These are phyloP conservation scores for Capillidium rhysosporum DNA, from an alignment of 371 early-diverging fungal species.

Conservation along the genomic window DNA sequence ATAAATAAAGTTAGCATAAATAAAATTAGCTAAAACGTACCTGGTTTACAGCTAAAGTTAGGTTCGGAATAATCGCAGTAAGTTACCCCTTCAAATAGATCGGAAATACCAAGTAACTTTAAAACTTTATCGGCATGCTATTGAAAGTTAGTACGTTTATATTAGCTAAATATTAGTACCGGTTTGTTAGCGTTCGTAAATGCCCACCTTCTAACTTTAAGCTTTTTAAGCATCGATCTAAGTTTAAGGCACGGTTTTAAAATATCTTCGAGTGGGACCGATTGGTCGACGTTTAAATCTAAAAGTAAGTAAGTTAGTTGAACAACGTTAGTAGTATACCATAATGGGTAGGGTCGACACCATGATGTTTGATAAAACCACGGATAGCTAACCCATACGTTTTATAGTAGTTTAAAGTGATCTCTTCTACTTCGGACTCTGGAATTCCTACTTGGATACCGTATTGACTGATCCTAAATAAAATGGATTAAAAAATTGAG, in stretches of 20 bases:
- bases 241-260: conserved; percentile 36
- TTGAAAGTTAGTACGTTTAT: background rate
- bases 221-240: conserved; percentile 30
- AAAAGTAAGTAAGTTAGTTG: background rate
- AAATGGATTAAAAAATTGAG: background rate
- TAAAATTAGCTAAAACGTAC: conserved; percentile 13
- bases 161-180: conserved; percentile 15
- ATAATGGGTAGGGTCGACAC: conserved; percentile 39
- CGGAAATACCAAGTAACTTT: conserved; percentile 33
- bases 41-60: conserved; percentile 56
- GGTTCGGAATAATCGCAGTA: conserved; percentile 51
- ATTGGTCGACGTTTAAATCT: conserved; percentile 47
- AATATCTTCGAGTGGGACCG: conserved; percentile 42
- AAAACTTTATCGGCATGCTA: conserved; percentile 54
- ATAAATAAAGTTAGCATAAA: too few relatives aligned
- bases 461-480: conserved; percentile 26
- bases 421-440: conserved; percentile 18
- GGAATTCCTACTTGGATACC: conserved; percentile 26
- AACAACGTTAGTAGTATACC: conserved; percentile 12
- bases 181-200: conserved; percentile 60
- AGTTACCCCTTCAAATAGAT: conserved; percentile 61
- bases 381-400: conserved; percentile 64
- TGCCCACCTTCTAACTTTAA: conserved; percentile 50
- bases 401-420: conserved; percentile 32
- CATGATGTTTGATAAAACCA: conserved; percentile 46